phyloP scores from a whole-genome alignment of 305 asterid species.

The Fraxinus albicans region DNA sequence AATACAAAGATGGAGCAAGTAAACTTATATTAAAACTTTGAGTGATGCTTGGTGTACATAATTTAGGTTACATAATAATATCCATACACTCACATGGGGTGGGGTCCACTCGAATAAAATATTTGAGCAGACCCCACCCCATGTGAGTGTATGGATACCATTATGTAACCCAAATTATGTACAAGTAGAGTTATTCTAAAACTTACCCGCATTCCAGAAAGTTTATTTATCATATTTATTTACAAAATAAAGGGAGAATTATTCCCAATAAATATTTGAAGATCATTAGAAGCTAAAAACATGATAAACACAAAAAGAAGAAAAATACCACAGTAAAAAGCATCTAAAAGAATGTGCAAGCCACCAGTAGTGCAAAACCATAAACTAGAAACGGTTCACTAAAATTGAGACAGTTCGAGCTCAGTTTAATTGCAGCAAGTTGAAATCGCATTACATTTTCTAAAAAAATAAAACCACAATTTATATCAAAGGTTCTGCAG shows the following conservation, averaged over 20 bases:
- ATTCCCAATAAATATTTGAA: neutral
- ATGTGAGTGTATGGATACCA: too few relatives aligned
- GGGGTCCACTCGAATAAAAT: too few relatives aligned
- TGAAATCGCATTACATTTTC: neutral
- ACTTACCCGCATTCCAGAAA: neutral
- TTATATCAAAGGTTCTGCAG: neutral
- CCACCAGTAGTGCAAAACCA: neutral
- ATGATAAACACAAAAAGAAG: neutral
- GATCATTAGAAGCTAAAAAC: neutral
- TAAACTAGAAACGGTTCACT: neutral
- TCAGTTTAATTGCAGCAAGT: neutral
- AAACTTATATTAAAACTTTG: neutral
- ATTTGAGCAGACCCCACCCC: too few relatives aligned
- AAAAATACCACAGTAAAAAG: neutral
- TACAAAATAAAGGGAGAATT: neutral
- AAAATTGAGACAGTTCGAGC: neutral
- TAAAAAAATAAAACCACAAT: conserved; percentile 1
- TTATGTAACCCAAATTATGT: too few relatives aligned
- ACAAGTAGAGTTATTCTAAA: too few relatives aligned
- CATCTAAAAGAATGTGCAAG: conserved; percentile 1
- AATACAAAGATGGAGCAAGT: conserved; percentile 2
- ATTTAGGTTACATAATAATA: too few relatives aligned
- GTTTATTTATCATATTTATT: neutral
- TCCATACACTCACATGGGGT: too few relatives aligned
- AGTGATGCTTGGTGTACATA: too few relatives aligned